Base-by-base conservation (phyloP, 495 filamentous ascomycete species). In the Neurospora sp. region DNA sequence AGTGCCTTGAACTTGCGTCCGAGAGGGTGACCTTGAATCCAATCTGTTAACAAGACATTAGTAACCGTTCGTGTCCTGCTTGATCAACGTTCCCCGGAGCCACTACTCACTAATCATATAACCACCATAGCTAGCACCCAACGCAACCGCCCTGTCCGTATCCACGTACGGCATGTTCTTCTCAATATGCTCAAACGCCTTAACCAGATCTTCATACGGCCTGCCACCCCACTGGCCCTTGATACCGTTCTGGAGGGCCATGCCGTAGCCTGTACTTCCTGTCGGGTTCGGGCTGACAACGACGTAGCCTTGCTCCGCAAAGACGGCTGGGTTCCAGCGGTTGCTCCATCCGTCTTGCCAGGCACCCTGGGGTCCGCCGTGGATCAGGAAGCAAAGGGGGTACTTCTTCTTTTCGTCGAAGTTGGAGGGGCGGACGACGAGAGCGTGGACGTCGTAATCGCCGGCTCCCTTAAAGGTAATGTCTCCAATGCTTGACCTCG, bases 221-320 rank as follows among this genome's bases (percentile, higher is more conserved):
- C 81, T 75, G 11, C 92, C 92, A 46, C 94, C 94, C 94, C 94
- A 97, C 62, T 90, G 82, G 38, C 88, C 85, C 10, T 85, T 86
- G 74, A 97, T 97, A 0, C 86, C 92, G 79, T 97, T 90, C 11
- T 91, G 89, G 72, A 94, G 90, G 3, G 84, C 84, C 82, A 94
- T 93, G 5, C 94, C 94, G 75, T 96, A 97, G 2, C 92, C 91
- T 20, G 93, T 95, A 74, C 89, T 92, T 11, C 94, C 94, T 0
- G 93, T 96, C 11, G 94, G 94, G 77, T 97, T 97, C 8, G 94
- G 93, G n/a, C 88, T 87, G 27, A 97, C 88, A 11, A 93, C 92
- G 14, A 97, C 89, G 75, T 96, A 97, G 14, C 94, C 94, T 78
- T 96, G 93, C 79, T 97, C 94, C 5, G 94, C 94, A 78, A 95